These are phyloP conservation scores for Trichosporon sp. DNA, from an alignment of 1,284 basidiomycete species.

Conservation along the genomic window DNA sequence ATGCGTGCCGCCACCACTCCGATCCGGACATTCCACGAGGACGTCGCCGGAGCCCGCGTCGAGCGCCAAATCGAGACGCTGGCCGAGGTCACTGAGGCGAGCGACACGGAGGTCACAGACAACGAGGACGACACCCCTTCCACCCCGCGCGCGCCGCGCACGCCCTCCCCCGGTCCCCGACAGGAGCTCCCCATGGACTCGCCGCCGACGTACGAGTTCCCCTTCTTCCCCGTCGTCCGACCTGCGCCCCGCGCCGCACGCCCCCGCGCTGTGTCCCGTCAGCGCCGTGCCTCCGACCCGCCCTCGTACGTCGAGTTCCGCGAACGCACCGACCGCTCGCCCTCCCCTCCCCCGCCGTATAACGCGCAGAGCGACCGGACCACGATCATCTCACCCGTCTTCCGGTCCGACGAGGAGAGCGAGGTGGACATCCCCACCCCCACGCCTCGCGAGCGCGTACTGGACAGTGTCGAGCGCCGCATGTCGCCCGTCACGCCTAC, in stretches of 20 bases:
- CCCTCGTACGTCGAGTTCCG: conserved; percentile 25
- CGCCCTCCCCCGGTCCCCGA: conserved; percentile 1
- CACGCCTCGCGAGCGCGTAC: background rate
- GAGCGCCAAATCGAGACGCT: conserved; percentile 3
- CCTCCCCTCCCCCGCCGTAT: conserved; percentile 50
- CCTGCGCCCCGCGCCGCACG: conserved; percentile 10
- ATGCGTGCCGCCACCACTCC: conserved; percentile 13
- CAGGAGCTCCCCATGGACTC: background rate
- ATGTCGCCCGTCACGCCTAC: background rate
- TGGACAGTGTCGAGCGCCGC: background rate
- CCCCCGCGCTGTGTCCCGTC: background rate
- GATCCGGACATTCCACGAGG: conserved; percentile 8
- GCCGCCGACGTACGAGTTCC: conserved; percentile 29
- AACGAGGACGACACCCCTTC: background rate
- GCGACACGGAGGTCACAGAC: background rate
- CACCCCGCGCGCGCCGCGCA: background rate
- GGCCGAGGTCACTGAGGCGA: background rate
- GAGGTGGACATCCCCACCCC: background rate
- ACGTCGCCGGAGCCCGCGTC: background rate
- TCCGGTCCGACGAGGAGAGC: conserved; percentile 25
- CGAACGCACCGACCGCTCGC: conserved; percentile 29
- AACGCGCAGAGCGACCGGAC: conserved; percentile 45
- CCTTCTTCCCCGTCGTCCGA: conserved; percentile 26
- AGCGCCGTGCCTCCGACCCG: conserved; percentile 21
- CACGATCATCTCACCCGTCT: conserved; percentile 38